Conservation (phyloP, 2,329 filamentous ascomycete genomes). For the Bipolaris oryzae region DNA sequence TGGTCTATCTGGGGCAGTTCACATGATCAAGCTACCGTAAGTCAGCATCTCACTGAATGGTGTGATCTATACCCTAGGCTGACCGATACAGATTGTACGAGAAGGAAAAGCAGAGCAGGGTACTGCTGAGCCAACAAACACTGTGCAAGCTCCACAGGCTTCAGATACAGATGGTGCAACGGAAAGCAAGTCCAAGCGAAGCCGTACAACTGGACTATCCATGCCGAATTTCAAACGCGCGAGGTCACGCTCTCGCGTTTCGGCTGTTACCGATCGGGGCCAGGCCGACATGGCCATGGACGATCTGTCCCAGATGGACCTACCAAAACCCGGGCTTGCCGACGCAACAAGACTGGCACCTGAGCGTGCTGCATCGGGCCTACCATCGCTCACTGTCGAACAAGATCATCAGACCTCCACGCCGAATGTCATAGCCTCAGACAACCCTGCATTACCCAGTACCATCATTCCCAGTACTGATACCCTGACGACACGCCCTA, state of each 20-base stretch:
- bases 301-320: conserved; percentile 29
- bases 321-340: conserved; percentile 29
- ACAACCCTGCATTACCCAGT: conserved; percentile 33
- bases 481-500: conserved; percentile 66
- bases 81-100: conserved; percentile 38
- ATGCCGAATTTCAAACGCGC: conserved; percentile 17
- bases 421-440: conserved; percentile 30
- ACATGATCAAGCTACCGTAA: conserved; percentile 78
- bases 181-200: conserved; percentile 16
- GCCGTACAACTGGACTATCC: conserved; percentile 12
- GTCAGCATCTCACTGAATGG: conserved; percentile 3
- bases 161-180: conserved; percentile 46
- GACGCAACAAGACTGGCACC: conserved; percentile 39
- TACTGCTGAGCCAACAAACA: conserved; percentile 37
- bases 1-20: conserved; percentile 91
- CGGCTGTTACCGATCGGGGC: conserved; percentile 42
- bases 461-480: conserved; percentile 55
- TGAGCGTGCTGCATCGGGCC: conserved; percentile 33
- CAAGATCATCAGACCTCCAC: background rate
- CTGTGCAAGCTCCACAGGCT: conserved; percentile 12
- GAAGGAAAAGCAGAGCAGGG: conserved; percentile 42
- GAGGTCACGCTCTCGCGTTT: conserved; percentile 39
- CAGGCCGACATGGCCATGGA: conserved; percentile 33
- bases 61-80: conserved; percentile 8
- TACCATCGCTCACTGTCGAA: conserved; percentile 25